Base-by-base conservation (phyloP, 495 filamentous ascomycete genomes). In the Chlorociboria aeruginascens region DNA sequence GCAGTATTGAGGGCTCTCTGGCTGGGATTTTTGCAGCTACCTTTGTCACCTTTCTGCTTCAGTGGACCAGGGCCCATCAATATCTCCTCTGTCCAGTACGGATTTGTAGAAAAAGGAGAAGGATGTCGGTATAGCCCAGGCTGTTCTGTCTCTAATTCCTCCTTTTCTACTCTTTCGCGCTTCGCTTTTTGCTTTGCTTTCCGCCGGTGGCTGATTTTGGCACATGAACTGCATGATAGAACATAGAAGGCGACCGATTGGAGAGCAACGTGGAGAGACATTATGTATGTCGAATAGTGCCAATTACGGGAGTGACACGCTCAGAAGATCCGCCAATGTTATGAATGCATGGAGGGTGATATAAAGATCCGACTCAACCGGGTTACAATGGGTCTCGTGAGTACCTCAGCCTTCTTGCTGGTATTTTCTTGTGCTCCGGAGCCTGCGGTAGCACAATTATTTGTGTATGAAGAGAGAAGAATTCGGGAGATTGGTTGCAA, bases 241-340 rank as follows among this genome's bases (percentile, higher is more conserved):
- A 89, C 78, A 70, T 89, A 93, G 66, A 93, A 94, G 61, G 89
- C 67, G 48, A 84, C 86, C 12, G 87, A 94, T 67, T 92, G 88
- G 9, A 77, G 56, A 43, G 72, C 75, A 30, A 66, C 63, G 33
- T 61, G 60, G 47, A 74, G 69, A 46, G 75, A 76, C 74, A 79
- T 79, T 41, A 42, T 67, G 43, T 13, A 17, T 30, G 13, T 10
- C 3, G 12, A 46, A 14, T 32, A 13, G 29, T 31, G 31, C 7
- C 1, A 14, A 28, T 11, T 13, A 32, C 20, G 20, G 10, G 40
- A 17, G 39, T 40, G 14, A 42, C 25, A 43, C 39, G 33, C 28
- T 46, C 33, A 32, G 16, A 44, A 45, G 8, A 31, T 7, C 14
- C 7, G 2, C 12, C 20, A 1, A 17, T 6, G 34, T 48, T 53